Evolutionary conservation across 805 yeast species (phyloP), one percentile per base, ranked within the genome.

Genomic region (Myxozyma udenii): DNA sequence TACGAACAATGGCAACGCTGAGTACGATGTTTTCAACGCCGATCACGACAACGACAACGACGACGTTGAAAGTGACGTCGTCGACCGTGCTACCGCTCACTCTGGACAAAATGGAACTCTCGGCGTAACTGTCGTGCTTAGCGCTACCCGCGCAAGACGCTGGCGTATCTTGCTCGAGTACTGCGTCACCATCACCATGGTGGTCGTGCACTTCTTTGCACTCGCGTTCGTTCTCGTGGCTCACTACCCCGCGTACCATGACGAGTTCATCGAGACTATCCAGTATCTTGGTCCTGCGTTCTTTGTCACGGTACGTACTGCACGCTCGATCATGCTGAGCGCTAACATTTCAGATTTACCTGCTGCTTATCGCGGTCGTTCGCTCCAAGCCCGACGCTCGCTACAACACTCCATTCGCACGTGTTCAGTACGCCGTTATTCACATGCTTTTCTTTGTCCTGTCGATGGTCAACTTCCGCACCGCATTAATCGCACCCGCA

Each of bases 361-460:
- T 51, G 9, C 47, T 61, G 5, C 26, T 44, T 11, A 49, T 65
- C 19, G 59, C 65, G 19, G 14, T 39, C 7, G 44, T 55, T 11
- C 58, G 67, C 18, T 46, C 61, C 23, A 40, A 55, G 16, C 41
- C 59, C 14, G 18, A 36, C 16, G 38, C 41, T 37, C 33, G 55
- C 54, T 28, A 46, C 55, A 26, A 50, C 44, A 30, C 65, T 53
- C 46, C 49, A 16, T 28, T 23, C 25, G 53, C 64, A 3, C 61
- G 68, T 58, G 44, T 56, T 25, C 68, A 65, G 28, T 55, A 60
- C 26, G 62, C 63, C 6, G 32, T 53, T 2, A 35, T 64, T 16
- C 63, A 63, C 42, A 25, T 53, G 9, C 45, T 58, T 33, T 50
- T 61, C 41, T 40, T 40, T 50, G 19, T 47, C 49, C 11, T 49